Conservation (phyloP, 2,329 filamentous ascomycete genomes). For the Amylocarpus encephaloides region DNA sequence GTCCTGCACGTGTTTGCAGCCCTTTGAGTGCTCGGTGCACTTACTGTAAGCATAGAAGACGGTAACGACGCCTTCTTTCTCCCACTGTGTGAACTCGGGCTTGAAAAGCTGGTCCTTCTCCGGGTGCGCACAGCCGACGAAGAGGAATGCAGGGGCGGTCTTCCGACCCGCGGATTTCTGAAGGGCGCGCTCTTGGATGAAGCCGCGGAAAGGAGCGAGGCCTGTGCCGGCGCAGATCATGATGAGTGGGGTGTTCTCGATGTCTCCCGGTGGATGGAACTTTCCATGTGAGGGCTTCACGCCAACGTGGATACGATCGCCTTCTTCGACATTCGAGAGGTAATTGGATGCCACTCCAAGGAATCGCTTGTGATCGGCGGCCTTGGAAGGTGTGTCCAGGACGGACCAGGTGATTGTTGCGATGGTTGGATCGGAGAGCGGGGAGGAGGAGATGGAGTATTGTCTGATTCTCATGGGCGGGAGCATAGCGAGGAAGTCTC, state of each 20-base stretch:
- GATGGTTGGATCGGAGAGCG: slow-evolving; percentile 39
- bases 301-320: slow-evolving; percentile 34
- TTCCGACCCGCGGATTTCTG: slow-evolving; percentile 33
- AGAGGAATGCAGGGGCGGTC: slow-evolving; percentile 24
- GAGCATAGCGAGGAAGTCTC: slow-evolving; percentile 63
- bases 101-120: slow-evolving; percentile 21
- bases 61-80: slow-evolving; percentile 21
- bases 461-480: slow-evolving; percentile 73
- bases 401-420: slow-evolving; percentile 57
- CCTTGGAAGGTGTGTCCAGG: slow-evolving; percentile 39
- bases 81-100: slow-evolving; percentile 21
- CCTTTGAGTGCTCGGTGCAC: slow-evolving; percentile 18
- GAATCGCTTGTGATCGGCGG: slow-evolving; percentile 38
- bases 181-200: slow-evolving; percentile 43
- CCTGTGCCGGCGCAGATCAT: slow-evolving; percentile 34
- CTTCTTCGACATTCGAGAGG: slow-evolving; percentile 35
- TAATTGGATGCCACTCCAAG: slow-evolving; percentile 44
- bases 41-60: slow-evolving; percentile 22
- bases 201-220: slow-evolving; percentile 44
- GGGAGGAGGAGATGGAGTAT: slow-evolving; percentile 74
- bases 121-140: slow-evolving; percentile 25
- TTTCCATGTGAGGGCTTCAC: slow-evolving; percentile 36
- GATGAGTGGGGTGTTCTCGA: slow-evolving; percentile 29
- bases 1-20: slow-evolving; percentile 25
- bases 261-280: slow-evolving; percentile 20